Conservation (phyloP, 352 stramenopile species). For the Globisporangium solare region DNA sequence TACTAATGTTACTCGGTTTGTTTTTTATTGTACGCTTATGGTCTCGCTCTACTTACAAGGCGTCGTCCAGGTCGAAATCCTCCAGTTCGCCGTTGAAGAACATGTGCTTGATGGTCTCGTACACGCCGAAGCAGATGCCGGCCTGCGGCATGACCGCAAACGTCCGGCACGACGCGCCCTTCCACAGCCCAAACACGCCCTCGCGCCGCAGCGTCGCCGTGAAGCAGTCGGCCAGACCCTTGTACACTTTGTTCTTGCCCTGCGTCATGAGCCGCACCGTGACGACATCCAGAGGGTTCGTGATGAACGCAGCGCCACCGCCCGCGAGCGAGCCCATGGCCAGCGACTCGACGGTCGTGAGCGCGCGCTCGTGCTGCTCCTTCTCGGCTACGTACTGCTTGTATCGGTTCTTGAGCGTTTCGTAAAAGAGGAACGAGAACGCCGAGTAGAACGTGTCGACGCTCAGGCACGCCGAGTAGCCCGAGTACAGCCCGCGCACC, state of each 20-base stretch:
- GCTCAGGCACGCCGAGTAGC: constrained; percentile 73
- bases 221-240: constrained; percentile 55
- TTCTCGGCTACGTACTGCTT: constrained; percentile 23
- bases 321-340: constrained; percentile 51
- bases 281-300: constrained; percentile 78
- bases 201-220: constrained; percentile 51
- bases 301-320: constrained; percentile 61
- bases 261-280: constrained; percentile 83
- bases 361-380: constrained; percentile 27
- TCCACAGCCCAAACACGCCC: constrained; percentile 58
- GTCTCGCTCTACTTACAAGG: constrained; percentile 8
- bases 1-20: constrained; percentile 10
- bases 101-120: constrained; percentile 77
- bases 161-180: constrained; percentile 60
- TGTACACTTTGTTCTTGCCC: constrained; percentile 63
- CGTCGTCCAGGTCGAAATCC: constrained; percentile 57
- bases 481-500: constrained; percentile 56
- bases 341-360: constrained; percentile 56
- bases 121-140: constrained; percentile 84
- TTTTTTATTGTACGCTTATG: constrained; percentile 9
- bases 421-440: constrained; percentile 84
- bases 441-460: constrained; percentile 79
- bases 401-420: constrained; percentile 59
- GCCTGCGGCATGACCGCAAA: constrained; percentile 72
- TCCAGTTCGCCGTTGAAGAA: constrained; percentile 66